phyloP scores from a whole-genome alignment of 2,329 filamentous ascomycete species.

The Didymella glomerata region DNA sequence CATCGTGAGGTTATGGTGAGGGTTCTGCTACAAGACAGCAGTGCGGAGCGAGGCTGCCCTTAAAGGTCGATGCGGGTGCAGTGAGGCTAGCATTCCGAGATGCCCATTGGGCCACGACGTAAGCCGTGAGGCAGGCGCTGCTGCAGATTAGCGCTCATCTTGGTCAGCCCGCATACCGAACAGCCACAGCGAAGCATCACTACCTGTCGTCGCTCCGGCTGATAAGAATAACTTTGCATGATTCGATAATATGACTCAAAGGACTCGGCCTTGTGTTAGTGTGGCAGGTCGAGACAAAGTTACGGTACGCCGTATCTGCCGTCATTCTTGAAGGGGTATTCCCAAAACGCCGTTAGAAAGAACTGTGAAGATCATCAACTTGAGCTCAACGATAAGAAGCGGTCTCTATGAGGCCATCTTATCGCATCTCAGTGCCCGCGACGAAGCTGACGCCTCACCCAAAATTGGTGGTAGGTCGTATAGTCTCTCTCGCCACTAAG shows the following conservation, averaged over 20 bases:
- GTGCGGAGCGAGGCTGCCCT: not conserved
- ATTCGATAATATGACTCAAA: not conserved
- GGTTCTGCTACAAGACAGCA: not conserved
- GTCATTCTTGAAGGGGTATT: not conserved
- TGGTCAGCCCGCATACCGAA: not conserved
- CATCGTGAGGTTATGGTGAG: not conserved
- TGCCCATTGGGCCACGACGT: not conserved
- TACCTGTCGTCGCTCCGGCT: not conserved
- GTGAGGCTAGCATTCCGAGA: not conserved
- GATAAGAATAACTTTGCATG: too few relatives aligned
- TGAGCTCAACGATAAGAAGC: not conserved
- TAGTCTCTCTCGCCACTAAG: constrained; percentile 59
- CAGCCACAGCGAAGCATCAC: not conserved
- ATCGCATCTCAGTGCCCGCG: not conserved
- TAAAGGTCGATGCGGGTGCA: not conserved
- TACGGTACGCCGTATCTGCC: not conserved
- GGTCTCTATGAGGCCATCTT: not conserved
- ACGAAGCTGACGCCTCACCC: constrained; percentile 31
- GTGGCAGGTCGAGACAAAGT: not conserved
- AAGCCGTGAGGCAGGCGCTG: not conserved
- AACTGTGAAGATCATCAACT: too few relatives aligned
- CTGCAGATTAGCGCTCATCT: not conserved
- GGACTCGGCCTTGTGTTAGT: not conserved
- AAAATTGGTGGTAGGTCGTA: constrained; percentile 39
- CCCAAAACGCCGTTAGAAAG: not conserved